Evolutionary conservation across 202 grass and related monocot species (phyloP).

Genomic region (Zizania palustris): DNA sequence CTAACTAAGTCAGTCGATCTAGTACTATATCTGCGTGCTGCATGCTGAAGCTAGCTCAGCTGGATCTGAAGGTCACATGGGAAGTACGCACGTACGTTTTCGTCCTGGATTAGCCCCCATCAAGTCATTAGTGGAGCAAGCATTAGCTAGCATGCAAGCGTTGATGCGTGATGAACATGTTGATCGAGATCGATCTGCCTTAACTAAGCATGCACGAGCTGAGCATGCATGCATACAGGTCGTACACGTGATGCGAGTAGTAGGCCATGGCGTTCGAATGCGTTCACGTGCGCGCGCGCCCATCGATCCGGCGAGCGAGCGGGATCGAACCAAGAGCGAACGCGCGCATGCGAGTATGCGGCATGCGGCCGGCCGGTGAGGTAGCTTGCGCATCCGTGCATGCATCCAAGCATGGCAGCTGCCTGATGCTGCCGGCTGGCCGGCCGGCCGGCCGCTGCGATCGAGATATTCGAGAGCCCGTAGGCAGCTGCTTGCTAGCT

Average conservation of each 20-base stretch:
- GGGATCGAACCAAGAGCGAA: neutral
- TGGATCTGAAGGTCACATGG: slow-evolving; percentile 1
- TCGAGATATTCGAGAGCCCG: slow-evolving; percentile 54
- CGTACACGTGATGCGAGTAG: slow-evolving; percentile 13
- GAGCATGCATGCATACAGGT: neutral
- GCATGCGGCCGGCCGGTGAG: neutral
- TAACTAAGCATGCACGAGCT: neutral
- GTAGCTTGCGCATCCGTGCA: neutral
- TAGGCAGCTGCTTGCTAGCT: neutral
- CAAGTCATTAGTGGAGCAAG: neutral
- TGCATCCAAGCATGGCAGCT: slow-evolving; percentile 23
- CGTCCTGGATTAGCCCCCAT: neutral
- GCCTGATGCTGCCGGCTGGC: slow-evolving; percentile 15
- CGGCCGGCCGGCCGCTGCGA: slow-evolving; percentile 30
- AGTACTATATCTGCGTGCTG: slow-evolving; percentile 7
- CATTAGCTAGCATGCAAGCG: slow-evolving; percentile 3
- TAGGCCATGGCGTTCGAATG: slow-evolving; percentile 8
- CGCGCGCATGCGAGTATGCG: neutral
- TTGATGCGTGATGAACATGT: neutral
- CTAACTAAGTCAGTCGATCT: neutral
- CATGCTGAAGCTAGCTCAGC: neutral
- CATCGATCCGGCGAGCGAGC: slow-evolving; percentile 13
- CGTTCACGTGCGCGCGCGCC: slow-evolving; percentile 44
- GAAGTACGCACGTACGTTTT: neutral
- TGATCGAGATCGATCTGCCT: neutral